Conservation (phyloP, 345 rosid genomes). For the Linum trigynum region DNA sequence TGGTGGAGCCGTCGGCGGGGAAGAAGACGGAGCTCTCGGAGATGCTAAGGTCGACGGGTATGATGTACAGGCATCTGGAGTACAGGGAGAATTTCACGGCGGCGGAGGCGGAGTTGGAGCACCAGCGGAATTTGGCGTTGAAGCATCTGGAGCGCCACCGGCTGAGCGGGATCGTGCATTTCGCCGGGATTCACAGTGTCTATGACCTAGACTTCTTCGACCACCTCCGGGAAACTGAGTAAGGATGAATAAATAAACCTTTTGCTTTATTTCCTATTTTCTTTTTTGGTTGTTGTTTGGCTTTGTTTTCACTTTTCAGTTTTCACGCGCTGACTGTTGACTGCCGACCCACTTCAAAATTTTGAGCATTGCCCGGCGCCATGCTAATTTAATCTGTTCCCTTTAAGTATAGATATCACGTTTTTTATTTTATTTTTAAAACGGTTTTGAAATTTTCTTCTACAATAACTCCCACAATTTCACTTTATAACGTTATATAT, state of each 20-base stretch:
- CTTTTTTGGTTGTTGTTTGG: no score
- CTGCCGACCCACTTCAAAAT: no score
- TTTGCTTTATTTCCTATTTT: neutral
- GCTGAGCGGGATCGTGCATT: slow-evolving; percentile 74
- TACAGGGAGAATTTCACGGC: slow-evolving; percentile 59
- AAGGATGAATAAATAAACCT: slow-evolving; percentile 16
- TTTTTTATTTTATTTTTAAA: no score
- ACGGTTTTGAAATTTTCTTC: no score
- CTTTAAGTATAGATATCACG: no score
- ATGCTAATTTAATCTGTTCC: no score
- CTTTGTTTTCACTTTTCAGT: no score
- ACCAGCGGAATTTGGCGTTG: slow-evolving; percentile 68
- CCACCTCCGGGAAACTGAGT: slow-evolving; percentile 71
- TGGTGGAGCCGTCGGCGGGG: slow-evolving; percentile 43
- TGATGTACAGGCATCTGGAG: slow-evolving; percentile 76
- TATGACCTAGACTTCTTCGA: slow-evolving; percentile 82
- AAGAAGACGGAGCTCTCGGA: slow-evolving; percentile 33
- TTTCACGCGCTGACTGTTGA: no score
- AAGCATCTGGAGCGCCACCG: slow-evolving; percentile 69
- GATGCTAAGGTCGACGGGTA: slow-evolving; percentile 58
- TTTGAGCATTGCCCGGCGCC: no score
- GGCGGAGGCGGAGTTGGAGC: slow-evolving; percentile 40
- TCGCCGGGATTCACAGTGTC: slow-evolving; percentile 58
- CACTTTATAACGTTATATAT: no score
- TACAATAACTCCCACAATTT: no score